Conservation (phyloP, 495 filamentous ascomycete genomes). For the Xylaria scruposa region DNA sequence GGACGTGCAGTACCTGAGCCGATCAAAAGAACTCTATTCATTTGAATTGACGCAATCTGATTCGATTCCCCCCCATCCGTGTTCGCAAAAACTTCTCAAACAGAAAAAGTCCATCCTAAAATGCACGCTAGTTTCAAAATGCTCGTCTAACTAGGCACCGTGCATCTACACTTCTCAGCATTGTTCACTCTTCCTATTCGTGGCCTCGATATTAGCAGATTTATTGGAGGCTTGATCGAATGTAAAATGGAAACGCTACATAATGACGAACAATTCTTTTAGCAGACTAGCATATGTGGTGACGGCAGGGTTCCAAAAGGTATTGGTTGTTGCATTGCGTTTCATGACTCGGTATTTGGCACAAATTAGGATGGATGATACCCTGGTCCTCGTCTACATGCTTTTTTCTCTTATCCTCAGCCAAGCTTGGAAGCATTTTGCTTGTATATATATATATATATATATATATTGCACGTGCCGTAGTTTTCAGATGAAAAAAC, state of each 20-base stretch:
- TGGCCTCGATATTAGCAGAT: neutral
- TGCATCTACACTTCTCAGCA: neutral
- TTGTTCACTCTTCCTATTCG: neutral
- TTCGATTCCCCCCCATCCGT: neutral
- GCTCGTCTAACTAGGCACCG: neutral
- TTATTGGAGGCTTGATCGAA: neutral
- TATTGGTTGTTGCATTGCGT: conserved; percentile 2
- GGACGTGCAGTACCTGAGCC: conserved; percentile 38
- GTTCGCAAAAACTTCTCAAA: neutral
- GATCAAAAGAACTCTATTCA: conserved; percentile 46
- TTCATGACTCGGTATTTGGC: conserved; percentile 10
- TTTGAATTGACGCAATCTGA: conserved; percentile 28
- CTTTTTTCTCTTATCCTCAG: neutral
- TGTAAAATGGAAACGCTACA: neutral
- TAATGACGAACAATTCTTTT: conserved; percentile 3
- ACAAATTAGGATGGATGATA: conserved; percentile 23
- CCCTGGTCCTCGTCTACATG: conserved; percentile 11
- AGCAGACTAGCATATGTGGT: neutral
- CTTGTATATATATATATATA: conserved; percentile 5
- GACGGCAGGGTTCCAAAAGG: neutral
- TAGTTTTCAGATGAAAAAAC: neutral
- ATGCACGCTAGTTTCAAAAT: neutral
- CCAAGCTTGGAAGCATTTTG: neutral
- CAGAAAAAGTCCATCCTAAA: neutral
- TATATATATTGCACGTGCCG: neutral